Evolutionary conservation across 345 rosid genomes (phyloP).

Genomic region (Trapa bicornis): DNA sequence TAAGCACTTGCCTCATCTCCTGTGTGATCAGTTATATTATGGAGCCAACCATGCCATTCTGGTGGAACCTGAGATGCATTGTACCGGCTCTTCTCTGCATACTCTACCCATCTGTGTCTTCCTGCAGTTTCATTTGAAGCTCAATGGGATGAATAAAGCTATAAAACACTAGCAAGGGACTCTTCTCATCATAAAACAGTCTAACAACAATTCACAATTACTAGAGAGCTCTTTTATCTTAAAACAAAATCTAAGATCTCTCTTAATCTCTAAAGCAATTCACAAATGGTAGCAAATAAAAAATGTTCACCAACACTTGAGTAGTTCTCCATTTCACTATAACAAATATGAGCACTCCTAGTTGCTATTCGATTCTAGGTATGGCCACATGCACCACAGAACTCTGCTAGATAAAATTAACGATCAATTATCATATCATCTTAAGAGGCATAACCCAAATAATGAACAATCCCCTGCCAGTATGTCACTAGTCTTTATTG

Average conservation of each 20-base stretch:
- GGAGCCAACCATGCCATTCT: constrained; percentile 99
- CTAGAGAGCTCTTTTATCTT: no score
- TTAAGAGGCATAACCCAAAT: neutral
- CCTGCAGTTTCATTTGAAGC: constrained; percentile 26
- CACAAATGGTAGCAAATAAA: no score
- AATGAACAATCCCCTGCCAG: no score
- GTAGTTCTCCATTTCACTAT: neutral
- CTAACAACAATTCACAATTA: no score
- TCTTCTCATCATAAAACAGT: no score
- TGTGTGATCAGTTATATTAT: constrained; percentile 80
- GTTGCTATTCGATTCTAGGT: neutral
- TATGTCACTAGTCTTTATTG: no score
- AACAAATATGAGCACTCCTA: neutral
- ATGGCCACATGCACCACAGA: neutral
- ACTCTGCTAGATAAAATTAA: neutral
- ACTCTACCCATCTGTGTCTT: constrained; percentile 94
- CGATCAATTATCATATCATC: neutral
- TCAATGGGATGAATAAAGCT: neutral
- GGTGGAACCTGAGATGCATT: constrained; percentile 97
- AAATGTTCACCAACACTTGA: neutral
- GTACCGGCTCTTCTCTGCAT: constrained; percentile 70
- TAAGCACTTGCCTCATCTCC: constrained; percentile 66
- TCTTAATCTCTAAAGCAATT: no score
- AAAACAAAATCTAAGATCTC: no score
- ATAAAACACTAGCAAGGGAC: neutral